These are phyloP conservation scores for Colletotrichum melonis DNA, from an alignment of 2,329 filamentous ascomycete species.

Conservation along the genomic window DNA sequence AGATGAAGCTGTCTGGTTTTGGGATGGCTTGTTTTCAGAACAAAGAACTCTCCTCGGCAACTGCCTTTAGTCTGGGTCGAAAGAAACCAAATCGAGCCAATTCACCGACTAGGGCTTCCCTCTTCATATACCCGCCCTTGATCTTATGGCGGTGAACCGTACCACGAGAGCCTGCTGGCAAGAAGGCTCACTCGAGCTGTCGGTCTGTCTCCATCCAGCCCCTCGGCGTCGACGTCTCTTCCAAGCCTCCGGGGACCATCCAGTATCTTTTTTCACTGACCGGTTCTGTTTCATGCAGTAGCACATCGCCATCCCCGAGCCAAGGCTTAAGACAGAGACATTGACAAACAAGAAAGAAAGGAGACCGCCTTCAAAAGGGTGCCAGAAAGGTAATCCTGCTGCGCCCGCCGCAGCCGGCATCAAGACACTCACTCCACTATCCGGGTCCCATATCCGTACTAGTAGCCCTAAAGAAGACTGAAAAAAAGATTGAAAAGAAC, in stretches of 20 bases:
- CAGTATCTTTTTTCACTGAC: neutral
- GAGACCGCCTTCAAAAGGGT: neutral
- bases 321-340: neutral
- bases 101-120: neutral
- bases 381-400: neutral
- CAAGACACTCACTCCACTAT: neutral
- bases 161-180: neutral
- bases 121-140: conserved; percentile 5
- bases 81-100: neutral
- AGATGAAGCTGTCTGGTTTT: neutral
- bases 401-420: neutral
- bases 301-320: conserved; percentile 1
- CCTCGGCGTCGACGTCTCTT: neutral
- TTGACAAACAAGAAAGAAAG: neutral
- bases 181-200: neutral
- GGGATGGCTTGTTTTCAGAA: neutral
- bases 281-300: conserved; percentile 1
- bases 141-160: conserved; percentile 18
- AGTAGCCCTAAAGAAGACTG: neutral
- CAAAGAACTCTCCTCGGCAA: neutral
- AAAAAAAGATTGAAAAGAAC: neutral
- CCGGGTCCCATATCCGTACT: neutral
- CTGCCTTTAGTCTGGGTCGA: neutral
- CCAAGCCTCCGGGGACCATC: neutral
- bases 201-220: neutral